Conservation (phyloP, 257 asterid species). For the Nicotiana obtusifolia region DNA sequence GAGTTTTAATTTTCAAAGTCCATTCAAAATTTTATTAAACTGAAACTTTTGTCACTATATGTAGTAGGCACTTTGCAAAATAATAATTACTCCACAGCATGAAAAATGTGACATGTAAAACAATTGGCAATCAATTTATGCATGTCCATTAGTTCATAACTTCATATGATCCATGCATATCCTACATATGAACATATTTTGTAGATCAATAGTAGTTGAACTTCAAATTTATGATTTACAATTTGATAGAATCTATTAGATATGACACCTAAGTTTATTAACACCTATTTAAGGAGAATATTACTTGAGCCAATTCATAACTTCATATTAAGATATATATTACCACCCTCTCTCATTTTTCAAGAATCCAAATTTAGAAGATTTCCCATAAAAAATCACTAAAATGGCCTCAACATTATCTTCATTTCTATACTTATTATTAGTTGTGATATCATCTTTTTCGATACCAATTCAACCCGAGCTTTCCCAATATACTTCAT, state of each 20-base stretch:
- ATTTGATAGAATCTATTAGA: not conserved
- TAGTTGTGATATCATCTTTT: not conserved
- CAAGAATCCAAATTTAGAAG: not conserved
- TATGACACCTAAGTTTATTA: not conserved
- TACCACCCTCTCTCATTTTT: not conserved
- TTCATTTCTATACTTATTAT: not conserved
- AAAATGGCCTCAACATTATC: not conserved
- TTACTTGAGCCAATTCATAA: not conserved
- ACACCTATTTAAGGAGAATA: slow-evolving; percentile 1
- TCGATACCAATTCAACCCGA: not conserved
- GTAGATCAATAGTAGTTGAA: too few species aligned
- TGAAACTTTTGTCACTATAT: not conserved
- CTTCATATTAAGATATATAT: not conserved
- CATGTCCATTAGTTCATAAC: not conserved
- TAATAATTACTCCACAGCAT: not conserved
- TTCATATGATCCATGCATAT: not conserved
- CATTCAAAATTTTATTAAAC: not conserved
- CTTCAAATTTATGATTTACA: not conserved
- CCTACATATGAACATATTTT: too few species aligned
- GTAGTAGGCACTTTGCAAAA: not conserved
- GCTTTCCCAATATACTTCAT: not conserved
- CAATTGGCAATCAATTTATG: not conserved
- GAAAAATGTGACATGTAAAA: not conserved
- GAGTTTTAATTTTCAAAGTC: not conserved
- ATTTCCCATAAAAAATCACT: not conserved